Percentiles rank a stretch among this genome's conserved stretches.
These are phyloP conservation scores for Scheffersomyces lignicola DNA, from an alignment of 1,139 yeast species.

Conservation along the genomic window DNA sequence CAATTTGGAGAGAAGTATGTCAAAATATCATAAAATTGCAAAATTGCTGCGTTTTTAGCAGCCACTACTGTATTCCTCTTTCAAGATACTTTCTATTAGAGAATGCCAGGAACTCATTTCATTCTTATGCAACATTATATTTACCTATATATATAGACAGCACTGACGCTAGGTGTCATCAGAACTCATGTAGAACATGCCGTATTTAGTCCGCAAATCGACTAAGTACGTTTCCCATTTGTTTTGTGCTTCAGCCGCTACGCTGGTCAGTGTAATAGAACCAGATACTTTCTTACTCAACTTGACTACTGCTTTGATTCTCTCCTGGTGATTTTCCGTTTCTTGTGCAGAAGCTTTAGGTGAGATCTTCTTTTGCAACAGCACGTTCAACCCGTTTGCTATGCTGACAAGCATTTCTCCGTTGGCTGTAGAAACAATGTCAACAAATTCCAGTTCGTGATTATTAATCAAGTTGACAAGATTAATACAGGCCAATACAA, in stretches of 20 bases:
- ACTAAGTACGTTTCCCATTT: slow-evolving; percentile 11
- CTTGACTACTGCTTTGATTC: slow-evolving; percentile 15
- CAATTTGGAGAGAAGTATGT: too few relatives aligned
- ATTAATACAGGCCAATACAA: slow-evolving; percentile 36
- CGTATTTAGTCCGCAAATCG: slow-evolving; percentile 10
- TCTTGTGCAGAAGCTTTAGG: slow-evolving; percentile 48
- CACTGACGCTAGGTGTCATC: slow-evolving; percentile 4
- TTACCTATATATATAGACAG: too few relatives aligned
- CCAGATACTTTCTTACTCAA: slow-evolving; percentile 12
- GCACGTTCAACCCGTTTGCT: slow-evolving; percentile 24
- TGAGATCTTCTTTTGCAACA: slow-evolving; percentile 36
- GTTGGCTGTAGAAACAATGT: slow-evolving; percentile 14
- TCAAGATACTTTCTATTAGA: too few relatives aligned
- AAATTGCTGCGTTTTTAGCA: too few relatives aligned
- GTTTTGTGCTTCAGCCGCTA: not conserved
- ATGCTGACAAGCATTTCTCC: slow-evolving; percentile 21
- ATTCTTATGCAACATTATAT: too few relatives aligned
- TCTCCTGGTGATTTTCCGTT: slow-evolving; percentile 15
- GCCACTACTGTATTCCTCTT: too few relatives aligned
- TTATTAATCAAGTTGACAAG: slow-evolving; percentile 28
- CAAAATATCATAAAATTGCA: too few relatives aligned
- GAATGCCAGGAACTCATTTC: too few relatives aligned
- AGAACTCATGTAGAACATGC: slow-evolving; percentile 13
- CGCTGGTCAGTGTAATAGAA: not conserved
- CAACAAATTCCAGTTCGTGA: slow-evolving; percentile 17